These are phyloP conservation scores for Aspergillus bridgeri DNA, from an alignment of 495 filamentous ascomycete species.

Conservation along the genomic window DNA sequence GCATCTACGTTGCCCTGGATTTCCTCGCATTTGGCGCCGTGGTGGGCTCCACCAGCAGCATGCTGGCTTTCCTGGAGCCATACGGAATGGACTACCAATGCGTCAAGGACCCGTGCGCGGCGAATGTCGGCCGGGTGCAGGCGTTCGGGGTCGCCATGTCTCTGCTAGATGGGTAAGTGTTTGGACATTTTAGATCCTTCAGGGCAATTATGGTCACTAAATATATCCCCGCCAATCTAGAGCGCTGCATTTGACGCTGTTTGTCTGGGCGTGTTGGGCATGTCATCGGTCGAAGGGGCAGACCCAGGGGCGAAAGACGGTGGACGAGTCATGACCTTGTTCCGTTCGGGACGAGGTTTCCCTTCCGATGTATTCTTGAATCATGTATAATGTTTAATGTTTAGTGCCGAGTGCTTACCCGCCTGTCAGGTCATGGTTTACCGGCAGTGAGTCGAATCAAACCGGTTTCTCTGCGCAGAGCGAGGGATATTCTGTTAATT, in stretches of 20 bases:
- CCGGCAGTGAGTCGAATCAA: background rate
- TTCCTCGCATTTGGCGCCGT: slow-evolving; percentile 2
- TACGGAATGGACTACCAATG: background rate
- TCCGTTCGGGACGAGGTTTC: too few species aligned
- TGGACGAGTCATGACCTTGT: background rate
- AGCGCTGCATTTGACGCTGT: background rate
- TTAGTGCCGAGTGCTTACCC: background rate
- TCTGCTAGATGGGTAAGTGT: background rate
- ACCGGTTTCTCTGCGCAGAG: background rate
- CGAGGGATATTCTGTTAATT: background rate
- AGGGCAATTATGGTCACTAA: background rate
- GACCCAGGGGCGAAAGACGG: background rate
- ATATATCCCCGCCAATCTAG: background rate
- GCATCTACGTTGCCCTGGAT: slow-evolving; percentile 2
- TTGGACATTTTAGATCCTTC: background rate
- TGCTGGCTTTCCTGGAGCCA: background rate
- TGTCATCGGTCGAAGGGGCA: background rate
- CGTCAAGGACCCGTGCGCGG: background rate
- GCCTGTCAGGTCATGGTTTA: background rate
- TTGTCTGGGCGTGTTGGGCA: slow-evolving; percentile 6
- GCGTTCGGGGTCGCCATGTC: background rate
- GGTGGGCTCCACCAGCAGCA: background rate
- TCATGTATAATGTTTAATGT: background rate
- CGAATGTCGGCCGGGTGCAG: background rate
- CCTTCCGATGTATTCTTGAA: background rate